Evolutionary conservation across 139 green algal genomes (phyloP).

Genomic region (Asterochloris sp.): DNA sequence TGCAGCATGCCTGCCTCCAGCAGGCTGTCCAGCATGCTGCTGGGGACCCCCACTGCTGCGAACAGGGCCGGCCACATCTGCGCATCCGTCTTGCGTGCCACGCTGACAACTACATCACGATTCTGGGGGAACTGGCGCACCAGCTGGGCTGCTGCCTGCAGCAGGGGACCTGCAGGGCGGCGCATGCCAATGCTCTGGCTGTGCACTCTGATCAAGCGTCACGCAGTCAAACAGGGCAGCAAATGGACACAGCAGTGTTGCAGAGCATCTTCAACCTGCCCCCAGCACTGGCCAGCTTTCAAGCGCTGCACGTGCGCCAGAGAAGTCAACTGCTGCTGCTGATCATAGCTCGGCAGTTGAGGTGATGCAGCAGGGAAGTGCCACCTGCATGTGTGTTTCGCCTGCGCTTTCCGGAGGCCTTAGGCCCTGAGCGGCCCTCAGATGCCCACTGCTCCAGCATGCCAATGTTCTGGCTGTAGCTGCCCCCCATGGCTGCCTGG

Average conservation of each 20-base stretch:
- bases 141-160: constrained; percentile 68
- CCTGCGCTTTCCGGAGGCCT: too few species aligned
- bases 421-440: too few species aligned
- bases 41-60: constrained; percentile 70
- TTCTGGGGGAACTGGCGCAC: constrained; percentile 72
- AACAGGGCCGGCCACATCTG: constrained; percentile 92
- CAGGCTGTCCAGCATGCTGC: constrained; percentile 57
- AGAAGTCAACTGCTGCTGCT: too few species aligned
- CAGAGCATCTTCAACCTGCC: too few species aligned
- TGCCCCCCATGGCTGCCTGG: neutral
- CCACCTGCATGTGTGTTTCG: too few species aligned
- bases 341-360: too few species aligned
- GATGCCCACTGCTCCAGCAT: constrained; percentile 16
- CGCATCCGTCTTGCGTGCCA: constrained; percentile 94
- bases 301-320: too few species aligned
- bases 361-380: too few species aligned
- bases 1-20: constrained; percentile 52
- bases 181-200: neutral
- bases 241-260: too few species aligned
- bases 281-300: too few species aligned
- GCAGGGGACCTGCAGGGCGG: constrained; percentile 42
- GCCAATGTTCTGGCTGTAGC: constrained; percentile 8
- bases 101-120: constrained; percentile 84
- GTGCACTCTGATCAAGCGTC: too few species aligned
- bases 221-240: too few species aligned